phyloP scores from a whole-genome alignment of 352 stramenopile genomes.

The Globisporangium carolinianum region DNA sequence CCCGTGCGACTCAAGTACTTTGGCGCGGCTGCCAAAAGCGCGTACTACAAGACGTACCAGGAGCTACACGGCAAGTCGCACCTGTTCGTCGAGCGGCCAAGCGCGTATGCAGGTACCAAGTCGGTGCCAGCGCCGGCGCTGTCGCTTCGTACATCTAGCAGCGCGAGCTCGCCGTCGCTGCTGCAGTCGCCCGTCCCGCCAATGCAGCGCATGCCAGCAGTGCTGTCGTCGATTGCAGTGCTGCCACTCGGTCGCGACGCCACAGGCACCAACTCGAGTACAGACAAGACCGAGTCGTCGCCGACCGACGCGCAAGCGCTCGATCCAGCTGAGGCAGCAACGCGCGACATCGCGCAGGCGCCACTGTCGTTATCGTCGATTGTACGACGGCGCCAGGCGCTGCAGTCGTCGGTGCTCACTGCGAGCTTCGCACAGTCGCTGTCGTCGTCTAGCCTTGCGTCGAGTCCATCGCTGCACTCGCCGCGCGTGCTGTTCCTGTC shows the following conservation, averaged over 20 bases:
- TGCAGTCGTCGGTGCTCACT: constrained; percentile 6
- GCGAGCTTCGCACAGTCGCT: neutral
- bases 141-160: constrained; percentile 8
- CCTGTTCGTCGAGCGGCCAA: constrained; percentile 35
- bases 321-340: neutral
- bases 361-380: neutral
- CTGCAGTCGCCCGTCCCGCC: neutral
- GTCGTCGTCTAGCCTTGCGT: neutral
- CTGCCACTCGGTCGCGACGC: neutral
- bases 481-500: constrained; percentile 44
- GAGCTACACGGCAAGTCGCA: constrained; percentile 53
- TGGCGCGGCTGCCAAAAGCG: constrained; percentile 23
- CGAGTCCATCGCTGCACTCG: constrained; percentile 27
- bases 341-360: neutral
- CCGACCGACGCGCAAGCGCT: neutral
- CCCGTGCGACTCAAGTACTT: constrained; percentile 37
- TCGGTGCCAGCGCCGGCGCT: constrained; percentile 4
- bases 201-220: neutral
- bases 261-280: neutral
- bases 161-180: neutral
- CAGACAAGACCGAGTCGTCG: neutral
- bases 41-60: constrained; percentile 54
- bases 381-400: constrained; percentile 9
- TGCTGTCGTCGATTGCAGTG: constrained; percentile 8
- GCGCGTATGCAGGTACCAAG: neutral